Evolutionary conservation across 805 yeast genomes (phyloP), one percentile per base, ranked within the genome.

Genomic region (Cyberlindnera maritima): DNA sequence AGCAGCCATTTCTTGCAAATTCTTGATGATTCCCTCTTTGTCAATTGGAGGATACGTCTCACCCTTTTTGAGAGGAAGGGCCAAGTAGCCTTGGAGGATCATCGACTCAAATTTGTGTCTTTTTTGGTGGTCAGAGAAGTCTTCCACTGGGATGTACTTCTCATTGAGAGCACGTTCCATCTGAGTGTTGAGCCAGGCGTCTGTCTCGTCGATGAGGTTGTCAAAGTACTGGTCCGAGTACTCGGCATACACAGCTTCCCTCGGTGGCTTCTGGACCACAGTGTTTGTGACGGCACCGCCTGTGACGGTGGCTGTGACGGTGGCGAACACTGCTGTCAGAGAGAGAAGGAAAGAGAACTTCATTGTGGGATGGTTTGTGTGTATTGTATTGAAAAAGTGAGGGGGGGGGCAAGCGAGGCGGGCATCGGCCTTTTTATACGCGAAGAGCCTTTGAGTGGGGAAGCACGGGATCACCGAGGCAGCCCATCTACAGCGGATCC

Each of bases 71-170:
- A 29, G 40, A 1, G 47, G 44, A 15, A 47, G 21, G 18, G 28
- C 32, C 32, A 43, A 41, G 15, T 40, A 36, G 7, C 51, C 51
- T 25, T 48, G 48, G 3, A 44, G 17, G 13, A 48, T n/a, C 46
- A 48, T n/a, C 15, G 47, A 21, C 36, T 40, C 51, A 14, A 48
- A 20, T 23, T 41, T 48, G 35, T 38, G 26, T 12, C 51, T 31
- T 33, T 40, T 31, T 13, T n/a, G 17, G 25, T 21, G 12, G 15
- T 48, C 28, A 2, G 43, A 21, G 18, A 41, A 48, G 38, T 48
- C 43, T 19, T 40, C 43, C 4, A 40, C 25, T 1, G 48, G 10
- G 12, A 48, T 44, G 9, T 42, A 47, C 29, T 38, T 39, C 3
- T 40, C 8, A 20, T 44, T 43, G 21, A 48, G 26, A 1, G 47